Evolutionary conservation across 78 protist genomes (phyloP), one percentile per base, ranked within the genome.

Genomic region (Andalucia godoyi): DNA sequence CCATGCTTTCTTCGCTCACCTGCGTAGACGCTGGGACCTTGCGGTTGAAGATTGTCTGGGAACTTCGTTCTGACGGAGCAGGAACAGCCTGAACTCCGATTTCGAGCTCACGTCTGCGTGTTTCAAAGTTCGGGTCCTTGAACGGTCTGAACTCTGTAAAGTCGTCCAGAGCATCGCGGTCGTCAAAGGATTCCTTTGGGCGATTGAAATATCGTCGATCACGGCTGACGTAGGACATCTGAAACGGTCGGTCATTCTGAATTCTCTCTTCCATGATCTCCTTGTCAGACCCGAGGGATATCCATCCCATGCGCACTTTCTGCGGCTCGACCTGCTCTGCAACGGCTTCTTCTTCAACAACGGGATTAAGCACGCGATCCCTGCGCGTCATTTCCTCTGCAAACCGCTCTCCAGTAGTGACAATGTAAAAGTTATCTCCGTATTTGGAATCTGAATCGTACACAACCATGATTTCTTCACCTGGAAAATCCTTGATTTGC

Each of bases 241-340:
- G 30, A 5, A 50, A 41, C 23, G 72, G 58, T 21, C 72, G 43
- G 6, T 55, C 21, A 39, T 5, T n/a, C 40, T 54, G 3, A 27
- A 68, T 39, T 21, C 39, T 67, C 61, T 67, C 73, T 13, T 6
- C 73, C 34, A 2, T 15, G n/a, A 67, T 67, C 50, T 67, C 73
- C 43, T 32, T 4, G 27, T 67, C 73, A 10, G 65, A 42, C 12
- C 63, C 63, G 5, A 42, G 46, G 45, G 52, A 42, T 5, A 8
- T 9, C 63, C 63, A 57, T 8, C n/a, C n/a, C n/a, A n/a, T n/a
- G n/a, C n/a, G n/a, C n/a, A n/a, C n/a, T n/a, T n/a, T n/a, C n/a
- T n/a, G n/a, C n/a, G n/a, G n/a, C n/a, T n/a, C n/a, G n/a, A n/a
- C n/a, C n/a, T n/a, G n/a, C n/a, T n/a, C n/a, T n/a, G n/a, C n/a